Evolutionary conservation across 169 alveolate species (phyloP).

Genomic region (Sarcocystis neurona): DNA sequence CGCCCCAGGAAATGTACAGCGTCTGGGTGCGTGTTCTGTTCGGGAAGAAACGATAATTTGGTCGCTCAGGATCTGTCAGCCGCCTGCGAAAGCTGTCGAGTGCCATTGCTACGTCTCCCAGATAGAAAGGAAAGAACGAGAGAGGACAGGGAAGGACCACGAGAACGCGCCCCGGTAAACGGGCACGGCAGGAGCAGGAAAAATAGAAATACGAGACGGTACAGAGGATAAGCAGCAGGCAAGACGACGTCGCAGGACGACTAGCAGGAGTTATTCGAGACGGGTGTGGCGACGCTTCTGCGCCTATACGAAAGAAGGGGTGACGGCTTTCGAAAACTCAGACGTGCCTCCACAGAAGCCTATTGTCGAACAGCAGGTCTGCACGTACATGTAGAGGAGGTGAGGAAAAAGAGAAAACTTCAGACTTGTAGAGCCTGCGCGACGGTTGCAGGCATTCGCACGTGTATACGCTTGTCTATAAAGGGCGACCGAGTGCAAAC

Average conservation of each 20-base stretch:
- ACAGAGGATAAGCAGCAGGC: neutral
- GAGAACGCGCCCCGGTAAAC: too few species aligned
- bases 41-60: conserved; percentile 40
- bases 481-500: too few species aligned
- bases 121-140: neutral
- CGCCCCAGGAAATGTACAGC: conserved; percentile 28
- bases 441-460: too few species aligned
- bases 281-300: neutral
- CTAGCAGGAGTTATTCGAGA: too few species aligned
- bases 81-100: conserved; percentile 29
- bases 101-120: conserved; percentile 33
- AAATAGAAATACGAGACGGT: neutral
- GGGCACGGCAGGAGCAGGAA: neutral
- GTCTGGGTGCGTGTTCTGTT: conserved; percentile 41
- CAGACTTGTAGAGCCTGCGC: too few species aligned
- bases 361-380: too few species aligned
- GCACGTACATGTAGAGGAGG: too few species aligned
- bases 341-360: too few species aligned
- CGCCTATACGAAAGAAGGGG: neutral
- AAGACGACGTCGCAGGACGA: neutral
- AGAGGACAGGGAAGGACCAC: neutral
- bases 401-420: too few species aligned
- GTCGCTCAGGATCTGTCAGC: conserved; percentile 32
- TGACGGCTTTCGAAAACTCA: neutral
- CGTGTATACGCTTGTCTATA: too few species aligned